Evolutionary conservation across 345 rosid genomes (phyloP), one percentile per base, ranked within the genome.

Genomic region (Isatis tinctoria): DNA sequence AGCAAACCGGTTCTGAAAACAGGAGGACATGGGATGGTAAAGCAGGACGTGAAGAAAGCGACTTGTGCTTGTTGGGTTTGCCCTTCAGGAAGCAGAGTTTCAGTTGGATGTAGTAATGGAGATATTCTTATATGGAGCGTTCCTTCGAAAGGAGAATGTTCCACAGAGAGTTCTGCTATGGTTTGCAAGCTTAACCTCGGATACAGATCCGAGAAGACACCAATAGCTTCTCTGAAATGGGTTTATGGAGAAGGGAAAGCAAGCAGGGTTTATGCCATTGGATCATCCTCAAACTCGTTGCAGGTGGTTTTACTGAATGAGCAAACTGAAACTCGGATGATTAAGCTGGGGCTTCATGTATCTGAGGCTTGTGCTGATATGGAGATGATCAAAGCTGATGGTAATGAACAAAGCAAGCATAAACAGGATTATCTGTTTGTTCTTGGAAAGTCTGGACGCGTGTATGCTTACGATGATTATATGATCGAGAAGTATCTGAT

Each of bases 61-160:
- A 89, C 97, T 40, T 85, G 87, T 58, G 96, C 96, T 43, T 85
- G 96, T 59, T 94, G 97, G 98, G 90, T 83, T 43, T 94, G 98
- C 39, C 93, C 96, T 20, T 56, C 78, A 65, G 97, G 97, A 75
- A 89, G 84, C 83, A 94, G 82, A 86, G 86, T 88, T 76, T 87
- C 83, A 28, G 84, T 91, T 72, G 97, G 98, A 20, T 94, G 89
- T 78, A 88, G 77, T 61, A 91, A 80, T 33, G 98, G 97, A 5
- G 98, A 94, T 33, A 86, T 94, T 67, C 77, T 81, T 16, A 80
- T 89, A 44, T 91, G 96, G 95, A 84, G 83, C 72, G 71, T 88
- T 79, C 87, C 92, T 70, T 47, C 74, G 3, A 85, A 74, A 49
- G 58, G 58, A 14, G 91, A 82, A 69, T 13, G 27, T 49, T 68